Base-by-base conservation (phyloP, 225 moss, liverwort and hornwort genomes). In the Climacium dendroides region DNA sequence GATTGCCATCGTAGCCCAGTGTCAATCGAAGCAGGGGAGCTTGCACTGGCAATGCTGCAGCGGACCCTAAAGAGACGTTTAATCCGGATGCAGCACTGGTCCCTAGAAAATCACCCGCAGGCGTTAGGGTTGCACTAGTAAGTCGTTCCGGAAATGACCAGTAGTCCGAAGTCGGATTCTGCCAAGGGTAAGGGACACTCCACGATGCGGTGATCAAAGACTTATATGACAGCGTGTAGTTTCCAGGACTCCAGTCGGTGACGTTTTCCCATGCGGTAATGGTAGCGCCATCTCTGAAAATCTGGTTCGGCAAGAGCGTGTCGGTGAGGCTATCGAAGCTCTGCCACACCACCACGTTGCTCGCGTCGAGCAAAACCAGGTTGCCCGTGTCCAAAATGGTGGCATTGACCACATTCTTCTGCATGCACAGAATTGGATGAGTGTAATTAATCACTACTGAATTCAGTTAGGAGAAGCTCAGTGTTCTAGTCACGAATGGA, bases 101-200 rank as follows among this genome's bases (percentile, higher is more conserved):
- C 16, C 77, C 55, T 37, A 6, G 25, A 77, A 77, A 26, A 3
- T 1, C 37, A 37, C 37, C 55, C 7, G 2, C 16, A 16, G 7
- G 26, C 16, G 11, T 77, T 55, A 77, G 26, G 16, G 17, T 77
- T 77, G 77, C 4, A 37, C 2, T 25, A 37, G n/a, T 10, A 10
- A 77, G 55, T 37, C 5, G 0, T 15, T 3, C n/a, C 0, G 1
- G 5, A 4, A 5, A 9, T 0, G 0, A 0, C 9, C 9, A 35
- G 5, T 53, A 23, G 23, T 75, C 8, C 2, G 0, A 3, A 75
- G 35, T 35, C 5, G 0, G 0, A 0, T 0, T 0, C 1, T 15
- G 0, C 76, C 54, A 54, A 54, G 12, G 10, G 11, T 78, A 78
- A 26, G 75, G 75, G 35, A 14, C 23, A 35, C 1, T 7, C 78